A percentile compares a stretch with the other conserved stretches of the same genome.
Evolutionary conservation across 805 yeast genomes (phyloP).

Genomic region (Metschnikowia amazonensis): DNA sequence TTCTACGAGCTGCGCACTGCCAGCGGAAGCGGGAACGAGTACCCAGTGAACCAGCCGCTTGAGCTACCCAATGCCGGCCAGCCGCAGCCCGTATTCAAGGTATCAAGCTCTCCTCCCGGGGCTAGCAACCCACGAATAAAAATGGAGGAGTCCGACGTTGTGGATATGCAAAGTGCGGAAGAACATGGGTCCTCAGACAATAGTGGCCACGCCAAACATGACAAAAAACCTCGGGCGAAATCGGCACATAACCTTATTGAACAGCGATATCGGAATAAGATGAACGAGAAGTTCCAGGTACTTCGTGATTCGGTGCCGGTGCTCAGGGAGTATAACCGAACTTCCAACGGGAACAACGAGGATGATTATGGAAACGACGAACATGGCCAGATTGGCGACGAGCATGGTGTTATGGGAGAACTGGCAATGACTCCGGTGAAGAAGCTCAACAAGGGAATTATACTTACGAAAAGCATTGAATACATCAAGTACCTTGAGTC

Average conservation of each 20-base stretch:
- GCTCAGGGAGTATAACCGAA: slow-evolving; percentile 26
- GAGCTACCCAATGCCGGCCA: neutral
- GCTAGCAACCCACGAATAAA: neutral
- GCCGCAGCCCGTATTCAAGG: neutral
- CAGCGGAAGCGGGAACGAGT: neutral
- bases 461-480: slow-evolving; percentile 73
- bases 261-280: slow-evolving; percentile 42
- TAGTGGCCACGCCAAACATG: neutral
- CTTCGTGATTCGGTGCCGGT: slow-evolving; percentile 40
- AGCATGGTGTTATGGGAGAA: slow-evolving; percentile 19
- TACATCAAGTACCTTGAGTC: slow-evolving; percentile 69
- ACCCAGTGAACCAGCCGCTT: neutral
- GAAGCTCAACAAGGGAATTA: slow-evolving; percentile 74
- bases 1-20: neutral
- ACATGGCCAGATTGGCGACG: slow-evolving; percentile 23
- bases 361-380: slow-evolving; percentile 12
- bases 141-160: neutral
- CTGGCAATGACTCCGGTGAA: slow-evolving; percentile 67
- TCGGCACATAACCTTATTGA: slow-evolving; percentile 42
- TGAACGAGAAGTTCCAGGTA: slow-evolving; percentile 39
- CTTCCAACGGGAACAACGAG: neutral
- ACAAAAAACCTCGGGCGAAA: slow-evolving; percentile 22
- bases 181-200: neutral
- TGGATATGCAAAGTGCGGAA: neutral
- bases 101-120: neutral